A percentile compares a stretch with the other conserved stretches of the same genome.
These are phyloP conservation scores for Aeschynomene evenia DNA, from an alignment of 306 rosid species.

Conservation along the genomic window DNA sequence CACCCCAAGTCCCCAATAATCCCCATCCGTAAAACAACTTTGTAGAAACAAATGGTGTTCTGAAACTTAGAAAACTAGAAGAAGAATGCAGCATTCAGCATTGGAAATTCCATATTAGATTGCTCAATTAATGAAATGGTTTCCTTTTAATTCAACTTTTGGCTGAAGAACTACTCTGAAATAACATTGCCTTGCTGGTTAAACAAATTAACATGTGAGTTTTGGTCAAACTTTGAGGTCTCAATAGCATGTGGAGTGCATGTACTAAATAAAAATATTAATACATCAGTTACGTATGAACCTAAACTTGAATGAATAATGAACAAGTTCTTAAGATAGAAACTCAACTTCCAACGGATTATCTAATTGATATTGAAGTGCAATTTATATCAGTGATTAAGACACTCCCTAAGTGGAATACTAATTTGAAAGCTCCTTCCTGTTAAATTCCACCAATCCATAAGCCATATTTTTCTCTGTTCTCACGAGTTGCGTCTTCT, in stretches of 20 bases:
- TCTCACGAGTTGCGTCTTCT: background rate
- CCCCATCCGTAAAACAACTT: background rate
- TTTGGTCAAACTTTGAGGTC: background rate
- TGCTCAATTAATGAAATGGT: too few relatives aligned
- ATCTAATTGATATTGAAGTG: background rate
- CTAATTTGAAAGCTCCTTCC: too few relatives aligned
- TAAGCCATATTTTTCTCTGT: background rate
- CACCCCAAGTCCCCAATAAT: too few relatives aligned
- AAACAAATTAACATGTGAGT: background rate
- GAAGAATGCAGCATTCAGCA: background rate
- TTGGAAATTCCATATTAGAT: too few relatives aligned
- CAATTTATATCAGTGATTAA: conserved; percentile 20
- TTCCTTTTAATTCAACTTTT: background rate
- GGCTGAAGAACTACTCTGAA: background rate
- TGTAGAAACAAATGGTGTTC: too few relatives aligned
- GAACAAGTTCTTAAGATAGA: background rate
- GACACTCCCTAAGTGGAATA: background rate
- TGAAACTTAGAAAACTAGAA: too few relatives aligned
- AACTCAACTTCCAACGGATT: background rate
- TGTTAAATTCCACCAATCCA: too few relatives aligned
- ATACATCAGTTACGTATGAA: conserved; percentile 10
- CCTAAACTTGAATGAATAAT: conserved; percentile 4
- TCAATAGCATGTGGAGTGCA: background rate
- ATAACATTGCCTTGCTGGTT: background rate
- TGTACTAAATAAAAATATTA: background rate